Conservation (phyloP, 805 yeast species). For the Torulaspora quercuum region DNA sequence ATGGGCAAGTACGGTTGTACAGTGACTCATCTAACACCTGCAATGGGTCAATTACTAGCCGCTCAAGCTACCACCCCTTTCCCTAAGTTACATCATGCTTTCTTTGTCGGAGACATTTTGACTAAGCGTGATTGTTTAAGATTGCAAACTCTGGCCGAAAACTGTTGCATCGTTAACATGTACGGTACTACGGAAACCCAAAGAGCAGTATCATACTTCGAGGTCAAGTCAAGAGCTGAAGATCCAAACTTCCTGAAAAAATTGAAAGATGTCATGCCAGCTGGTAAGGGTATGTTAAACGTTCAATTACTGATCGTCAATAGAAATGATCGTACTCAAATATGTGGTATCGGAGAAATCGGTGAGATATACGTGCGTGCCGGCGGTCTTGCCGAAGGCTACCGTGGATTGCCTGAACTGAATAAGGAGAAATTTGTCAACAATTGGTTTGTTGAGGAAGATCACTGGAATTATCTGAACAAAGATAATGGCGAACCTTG, state of each 20-base stretch:
- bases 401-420: slow-evolving; percentile 84
- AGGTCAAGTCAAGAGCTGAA: slow-evolving; percentile 66
- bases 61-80: slow-evolving; percentile 92
- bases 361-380: slow-evolving; percentile 99
- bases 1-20: slow-evolving; percentile 88
- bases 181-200: slow-evolving; percentile 99
- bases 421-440: slow-evolving; percentile 83
- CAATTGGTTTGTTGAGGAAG: slow-evolving; percentile 81
- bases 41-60: slow-evolving; percentile 96
- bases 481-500: slow-evolving; percentile 50
- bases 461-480: slow-evolving; percentile 60
- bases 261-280: slow-evolving; percentile 95
- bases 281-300: slow-evolving; percentile 95
- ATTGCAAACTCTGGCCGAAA: slow-evolving; percentile 85
- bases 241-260: slow-evolving; percentile 74
- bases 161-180: slow-evolving; percentile 91
- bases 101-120: slow-evolving; percentile 95
- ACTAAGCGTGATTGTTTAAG: slow-evolving; percentile 96
- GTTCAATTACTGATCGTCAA: slow-evolving; percentile 94
- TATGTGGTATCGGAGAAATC: slow-evolving; percentile 98
- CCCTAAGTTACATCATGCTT: slow-evolving; percentile 87
- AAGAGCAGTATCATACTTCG: slow-evolving; percentile 93
- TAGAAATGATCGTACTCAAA: slow-evolving; percentile 78
- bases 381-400: slow-evolving; percentile 96
- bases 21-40: slow-evolving; percentile 97